Conservation (phyloP, 169 alveolate genomes). For the Plasmodium vivax region DNA sequence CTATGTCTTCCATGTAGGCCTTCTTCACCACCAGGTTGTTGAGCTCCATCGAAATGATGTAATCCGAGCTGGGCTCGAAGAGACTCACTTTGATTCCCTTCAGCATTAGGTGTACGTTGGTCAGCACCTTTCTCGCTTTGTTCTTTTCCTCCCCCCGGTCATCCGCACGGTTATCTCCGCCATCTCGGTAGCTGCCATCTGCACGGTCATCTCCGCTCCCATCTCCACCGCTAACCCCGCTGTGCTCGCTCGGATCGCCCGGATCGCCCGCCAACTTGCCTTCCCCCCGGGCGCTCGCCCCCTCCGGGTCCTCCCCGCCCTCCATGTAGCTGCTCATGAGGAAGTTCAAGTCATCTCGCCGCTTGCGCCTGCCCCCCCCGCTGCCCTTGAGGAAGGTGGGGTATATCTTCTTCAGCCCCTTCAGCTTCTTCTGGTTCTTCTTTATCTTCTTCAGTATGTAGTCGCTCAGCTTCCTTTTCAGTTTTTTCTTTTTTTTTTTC, state of each 20-base stretch:
- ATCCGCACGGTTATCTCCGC: not conserved
- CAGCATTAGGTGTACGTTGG: constrained; percentile 8
- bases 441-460: constrained; percentile 33
- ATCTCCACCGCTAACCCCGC: not conserved
- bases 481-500: constrained; percentile 4
- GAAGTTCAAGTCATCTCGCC: constrained; percentile 37
- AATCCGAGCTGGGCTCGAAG: constrained; percentile 20
- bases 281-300: not conserved
- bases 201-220: not conserved
- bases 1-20: constrained; percentile 34
- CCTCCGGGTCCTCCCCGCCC: constrained; percentile 8
- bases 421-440: constrained; percentile 38
- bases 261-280: not conserved
- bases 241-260: not conserved
- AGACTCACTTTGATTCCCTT: constrained; percentile 24
- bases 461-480: constrained; percentile 57
- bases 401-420: constrained; percentile 21
- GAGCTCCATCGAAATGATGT: constrained; percentile 28
- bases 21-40: constrained; percentile 14
- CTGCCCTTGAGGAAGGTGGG: constrained; percentile 16
- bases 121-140: not conserved
- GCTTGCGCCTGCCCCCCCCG: not conserved
- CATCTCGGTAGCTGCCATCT: not conserved
- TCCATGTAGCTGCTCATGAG: constrained; percentile 24
- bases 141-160: not conserved